Base-by-base conservation (phyloP, 495 filamentous ascomycete genomes). In the Cercophora scortea region DNA sequence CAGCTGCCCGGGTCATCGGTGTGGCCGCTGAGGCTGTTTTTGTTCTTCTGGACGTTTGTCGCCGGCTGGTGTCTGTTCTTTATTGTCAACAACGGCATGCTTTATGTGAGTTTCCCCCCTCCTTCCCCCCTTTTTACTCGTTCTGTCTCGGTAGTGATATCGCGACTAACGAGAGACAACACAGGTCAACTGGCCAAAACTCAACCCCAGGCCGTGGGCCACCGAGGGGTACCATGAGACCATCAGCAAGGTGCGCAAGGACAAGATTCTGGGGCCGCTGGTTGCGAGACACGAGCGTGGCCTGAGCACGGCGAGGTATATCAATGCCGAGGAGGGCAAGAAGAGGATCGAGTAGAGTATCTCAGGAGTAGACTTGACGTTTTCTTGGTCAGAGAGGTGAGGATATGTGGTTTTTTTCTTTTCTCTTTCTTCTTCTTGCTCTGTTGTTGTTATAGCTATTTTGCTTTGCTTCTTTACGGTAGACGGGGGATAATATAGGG, bases 121-220 rank as follows among this genome's bases (percentile, higher is more conserved):
- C 13, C 32, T 32, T 34, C n/a, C 33, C 9, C 48, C 17, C 39
- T 13, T 39, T 34, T 17, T 32, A 6, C 0, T 19, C 43, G 4
- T 42, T 15, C 33, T 35, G 32, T 45, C 57, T n/a, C n/a, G n/a
- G n/a, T n/a, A n/a, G n/a, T n/a, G n/a, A 67, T 49, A 69, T 25
- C 25, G 34, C 38, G n/a, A n/a, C 43, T 50, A 34, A 50, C 18
- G 15, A 39, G 25, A 25, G 36, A 6, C 11, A 45, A 32, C 15
- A 17, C n/a, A 95, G 90, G 90, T 98, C 32, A 94, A 92, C 69
- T 98, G 93, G 93, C 93, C 93, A 15, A 95, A 93, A 63, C 79
- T 98, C 6, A 95, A 93, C 58, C 88, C 88, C 6, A 84, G 89
- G 8, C 79, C 85, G 4, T 91, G 82, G 69, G 92, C 87, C 1